These are phyloP conservation scores for Drechmeria coniospora DNA, from an alignment of 2,329 filamentous ascomycete genomes.

Conservation along the genomic window DNA sequence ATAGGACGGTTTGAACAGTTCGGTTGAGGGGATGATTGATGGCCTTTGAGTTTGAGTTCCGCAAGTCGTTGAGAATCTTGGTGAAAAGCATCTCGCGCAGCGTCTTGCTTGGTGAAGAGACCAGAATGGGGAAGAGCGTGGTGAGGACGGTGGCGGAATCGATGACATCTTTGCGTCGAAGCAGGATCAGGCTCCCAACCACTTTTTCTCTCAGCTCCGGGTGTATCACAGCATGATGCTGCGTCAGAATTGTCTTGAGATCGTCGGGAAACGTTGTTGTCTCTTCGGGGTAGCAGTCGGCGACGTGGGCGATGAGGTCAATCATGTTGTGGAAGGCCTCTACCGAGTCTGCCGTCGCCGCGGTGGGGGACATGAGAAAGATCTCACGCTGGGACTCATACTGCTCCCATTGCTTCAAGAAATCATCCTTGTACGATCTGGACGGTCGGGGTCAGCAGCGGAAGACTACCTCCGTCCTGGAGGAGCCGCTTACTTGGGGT, in stretches of 20 bases:
- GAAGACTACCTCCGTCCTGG: slow-evolving; percentile 1
- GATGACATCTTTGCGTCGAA: slow-evolving; percentile 83
- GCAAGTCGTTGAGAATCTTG: slow-evolving; percentile 83
- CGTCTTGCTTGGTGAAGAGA: slow-evolving; percentile 82
- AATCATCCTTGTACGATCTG: slow-evolving; percentile 81
- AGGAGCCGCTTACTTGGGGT: slow-evolving; percentile 49
- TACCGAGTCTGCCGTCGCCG: slow-evolving; percentile 61
- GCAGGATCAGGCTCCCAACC: slow-evolving; percentile 72
- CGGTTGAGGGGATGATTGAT: slow-evolving; percentile 89
- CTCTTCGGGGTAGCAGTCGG: slow-evolving; percentile 79
- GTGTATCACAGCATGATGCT: slow-evolving; percentile 72
- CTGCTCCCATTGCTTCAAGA: slow-evolving; percentile 73
- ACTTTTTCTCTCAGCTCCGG: slow-evolving; percentile 83
- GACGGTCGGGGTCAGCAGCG: slow-evolving; percentile 5
- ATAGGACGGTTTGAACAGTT: slow-evolving; percentile 83
- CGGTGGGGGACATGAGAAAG: slow-evolving; percentile 70
- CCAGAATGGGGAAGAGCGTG: slow-evolving; percentile 84
- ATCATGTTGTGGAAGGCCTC: slow-evolving; percentile 82
- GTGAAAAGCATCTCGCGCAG: slow-evolving; percentile 68
- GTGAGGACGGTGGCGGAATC: slow-evolving; percentile 73
- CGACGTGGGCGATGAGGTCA: slow-evolving; percentile 84
- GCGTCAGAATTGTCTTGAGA: slow-evolving; percentile 62
- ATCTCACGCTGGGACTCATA: slow-evolving; percentile 86
- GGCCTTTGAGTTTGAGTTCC: slow-evolving; percentile 71
- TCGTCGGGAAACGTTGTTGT: slow-evolving; percentile 65